These are phyloP conservation scores for Orbilia brochopaga DNA, from an alignment of 2,329 filamentous ascomycete genomes.

Conservation along the genomic window DNA sequence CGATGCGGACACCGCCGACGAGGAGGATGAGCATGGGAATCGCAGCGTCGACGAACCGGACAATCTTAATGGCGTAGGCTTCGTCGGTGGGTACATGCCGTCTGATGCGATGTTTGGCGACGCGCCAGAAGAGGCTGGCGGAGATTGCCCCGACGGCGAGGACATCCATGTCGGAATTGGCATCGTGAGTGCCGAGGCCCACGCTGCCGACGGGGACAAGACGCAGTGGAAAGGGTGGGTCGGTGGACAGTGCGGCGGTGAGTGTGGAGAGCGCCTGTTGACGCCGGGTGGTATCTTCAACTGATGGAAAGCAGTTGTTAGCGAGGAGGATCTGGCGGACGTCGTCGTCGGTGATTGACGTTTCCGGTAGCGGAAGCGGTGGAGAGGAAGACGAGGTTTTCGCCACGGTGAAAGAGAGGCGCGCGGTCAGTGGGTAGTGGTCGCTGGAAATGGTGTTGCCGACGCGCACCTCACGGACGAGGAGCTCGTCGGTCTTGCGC, in stretches of 20 bases:
- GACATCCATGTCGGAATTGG: slow-evolving; percentile 69
- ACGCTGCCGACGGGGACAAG: slow-evolving; percentile 71
- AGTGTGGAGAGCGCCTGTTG: slow-evolving; percentile 62
- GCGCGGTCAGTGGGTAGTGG: slow-evolving; percentile 65
- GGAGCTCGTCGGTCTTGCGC: slow-evolving; percentile 57
- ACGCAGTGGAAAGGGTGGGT: slow-evolving; percentile 59
- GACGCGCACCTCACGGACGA: slow-evolving; percentile 33
- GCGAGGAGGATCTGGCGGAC: slow-evolving; percentile 59
- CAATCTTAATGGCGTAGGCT: slow-evolving; percentile 61
- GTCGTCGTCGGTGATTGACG: slow-evolving; percentile 54
- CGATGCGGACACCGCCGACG: slow-evolving; percentile 64
- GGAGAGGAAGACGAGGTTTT: slow-evolving; percentile 38
- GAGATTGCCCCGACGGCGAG: slow-evolving; percentile 70
- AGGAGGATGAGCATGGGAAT: slow-evolving; percentile 71
- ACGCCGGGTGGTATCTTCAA: slow-evolving; percentile 60
- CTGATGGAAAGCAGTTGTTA: slow-evolving; percentile 61
- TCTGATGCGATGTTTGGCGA: slow-evolving; percentile 65
- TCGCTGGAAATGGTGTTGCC: slow-evolving; percentile 59
- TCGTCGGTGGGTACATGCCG: slow-evolving; percentile 56
- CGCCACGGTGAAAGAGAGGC: slow-evolving; percentile 55
- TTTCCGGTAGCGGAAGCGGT: slow-evolving; percentile 43
- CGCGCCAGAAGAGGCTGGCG: slow-evolving; percentile 67
- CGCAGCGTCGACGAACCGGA: slow-evolving; percentile 66
- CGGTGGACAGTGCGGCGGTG: slow-evolving; percentile 58
- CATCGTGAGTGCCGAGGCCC: slow-evolving; percentile 68